These are phyloP conservation scores for Coemansia erecta DNA, from an alignment of 192 early-diverging fungal genomes.

Conservation along the genomic window DNA sequence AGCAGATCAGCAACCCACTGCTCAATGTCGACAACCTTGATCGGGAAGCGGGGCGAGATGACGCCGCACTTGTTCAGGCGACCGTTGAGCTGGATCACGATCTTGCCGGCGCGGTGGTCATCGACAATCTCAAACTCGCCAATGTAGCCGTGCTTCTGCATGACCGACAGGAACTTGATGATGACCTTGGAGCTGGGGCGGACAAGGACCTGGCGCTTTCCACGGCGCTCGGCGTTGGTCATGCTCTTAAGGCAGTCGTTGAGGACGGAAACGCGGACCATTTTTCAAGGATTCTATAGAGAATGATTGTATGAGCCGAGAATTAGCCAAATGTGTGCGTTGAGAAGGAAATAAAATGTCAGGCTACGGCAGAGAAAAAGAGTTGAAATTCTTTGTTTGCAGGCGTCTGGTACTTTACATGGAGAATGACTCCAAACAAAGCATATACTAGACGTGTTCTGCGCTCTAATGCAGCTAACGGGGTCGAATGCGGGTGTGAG, in stretches of 20 bases:
- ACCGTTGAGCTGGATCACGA: constrained; percentile 96
- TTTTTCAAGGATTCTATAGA: constrained; percentile 47
- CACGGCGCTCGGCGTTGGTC: constrained; percentile 97
- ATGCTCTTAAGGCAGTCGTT: constrained; percentile 98
- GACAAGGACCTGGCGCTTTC: constrained; percentile 96
- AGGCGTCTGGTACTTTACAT: too few species aligned
- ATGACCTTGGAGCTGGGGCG: constrained; percentile 98
- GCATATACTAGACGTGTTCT: neutral
- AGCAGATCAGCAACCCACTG: constrained; percentile 96
- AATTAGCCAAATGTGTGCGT: neutral
- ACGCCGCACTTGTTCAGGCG: constrained; percentile 99
- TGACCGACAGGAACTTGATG: constrained; percentile 97
- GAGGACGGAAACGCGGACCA: constrained; percentile 97
- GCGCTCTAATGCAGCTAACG: neutral
- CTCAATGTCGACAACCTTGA: constrained; percentile 92
- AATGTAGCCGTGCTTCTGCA: constrained; percentile 99
- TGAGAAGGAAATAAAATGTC: too few species aligned
- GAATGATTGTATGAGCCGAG: neutral
- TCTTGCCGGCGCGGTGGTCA: constrained; percentile 97
- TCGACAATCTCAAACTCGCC: constrained; percentile 99
- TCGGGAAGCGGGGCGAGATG: constrained; percentile 97
- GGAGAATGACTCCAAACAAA: too few species aligned
- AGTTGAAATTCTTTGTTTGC: too few species aligned
- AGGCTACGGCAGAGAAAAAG: too few species aligned
- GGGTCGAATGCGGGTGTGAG: too few species aligned